A percentile compares a stretch with the other conserved stretches of the same genome.
These are phyloP conservation scores for Chamaecyparis obtusa DNA, from an alignment of 75 land plant species.

Conservation along the genomic window DNA sequence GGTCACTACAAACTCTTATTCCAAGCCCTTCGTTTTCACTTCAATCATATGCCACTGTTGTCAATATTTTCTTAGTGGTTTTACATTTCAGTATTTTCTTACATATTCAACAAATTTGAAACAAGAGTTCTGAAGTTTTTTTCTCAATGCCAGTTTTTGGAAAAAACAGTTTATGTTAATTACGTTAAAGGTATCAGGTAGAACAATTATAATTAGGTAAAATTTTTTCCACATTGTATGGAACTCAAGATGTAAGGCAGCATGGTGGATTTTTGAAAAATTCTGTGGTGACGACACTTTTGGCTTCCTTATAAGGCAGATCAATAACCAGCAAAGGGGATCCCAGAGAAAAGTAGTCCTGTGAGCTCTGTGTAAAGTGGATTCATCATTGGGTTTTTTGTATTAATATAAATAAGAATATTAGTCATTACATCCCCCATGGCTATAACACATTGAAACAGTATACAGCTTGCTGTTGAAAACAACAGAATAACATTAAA, in stretches of 20 bases:
- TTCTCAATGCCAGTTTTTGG: not conserved
- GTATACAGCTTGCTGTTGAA: not conserved
- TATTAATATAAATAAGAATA: too few species aligned
- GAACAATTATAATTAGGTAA: not conserved
- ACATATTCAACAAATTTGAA: not conserved
- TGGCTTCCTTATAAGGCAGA: too few species aligned
- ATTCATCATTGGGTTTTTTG: too few species aligned
- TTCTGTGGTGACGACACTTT: too few species aligned
- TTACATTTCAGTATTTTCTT: not conserved
- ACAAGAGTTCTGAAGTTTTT: not conserved
- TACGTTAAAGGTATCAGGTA: not conserved
- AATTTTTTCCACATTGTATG: not conserved
- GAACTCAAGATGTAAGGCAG: not conserved
- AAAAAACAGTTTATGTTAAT: not conserved
- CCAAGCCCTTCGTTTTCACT: not conserved
- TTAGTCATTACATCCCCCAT: not conserved
- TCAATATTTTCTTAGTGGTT: not conserved
- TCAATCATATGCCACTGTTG: not conserved
- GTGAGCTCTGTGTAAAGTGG: too few species aligned
- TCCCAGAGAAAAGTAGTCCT: too few species aligned
- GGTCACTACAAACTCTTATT: not conserved
- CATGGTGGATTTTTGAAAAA: too few species aligned
- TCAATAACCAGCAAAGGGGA: too few species aligned
- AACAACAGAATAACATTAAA: not conserved
- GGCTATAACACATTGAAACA: not conserved